Base-by-base conservation (phyloP, 345 rosid genomes). In the Rhodamnia argentea region DNA sequence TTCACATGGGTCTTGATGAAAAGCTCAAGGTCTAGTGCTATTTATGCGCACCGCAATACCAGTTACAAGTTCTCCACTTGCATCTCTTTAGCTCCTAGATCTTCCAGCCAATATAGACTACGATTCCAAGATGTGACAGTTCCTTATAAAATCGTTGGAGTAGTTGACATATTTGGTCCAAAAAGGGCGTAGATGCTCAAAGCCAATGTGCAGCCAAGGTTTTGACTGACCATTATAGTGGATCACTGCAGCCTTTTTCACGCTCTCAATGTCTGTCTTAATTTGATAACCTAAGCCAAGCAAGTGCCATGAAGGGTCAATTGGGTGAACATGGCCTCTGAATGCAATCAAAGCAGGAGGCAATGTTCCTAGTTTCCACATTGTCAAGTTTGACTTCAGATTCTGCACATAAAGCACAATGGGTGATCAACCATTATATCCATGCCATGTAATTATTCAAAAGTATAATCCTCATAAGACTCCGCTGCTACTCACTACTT, bases 311-410 rank as follows among this genome's bases (percentile, higher is more conserved):
- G 93, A 91, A 42, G 98, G 95, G 86, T 98, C 98, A 62, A 98
- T 93, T 59, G 96, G 93, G 82, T 92, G 98, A 82, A 98, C 92
- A 60, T 95, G 96, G 74, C 97, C 98, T 89, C 92, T 95, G 89
- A 98, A 98, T 86, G 99, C 99, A 83, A 98, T 98, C 91, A 98
- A 90, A 84, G 99, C 98, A 40, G 99, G 99, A 22, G 99, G 99
- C 74, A 98, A 91, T 32, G 99, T 96, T 87, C 99, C 99, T 20
- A 98, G 98, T 90, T 95, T 98, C 99, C 99, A 98, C 95, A 98
- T 92, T 53, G 98, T 94, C 88, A 96, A 89, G 92, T 98, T 93
- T 37, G 98, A 98, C 88, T 91, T 95, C 86, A 98, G 92, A 90
- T 98, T 98, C 99, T 98, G 93, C 84, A 84, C 42, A 86, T 58